Base-by-base conservation (phyloP, 345 rosid genomes). In the Anastatica hierochuntica region DNA sequence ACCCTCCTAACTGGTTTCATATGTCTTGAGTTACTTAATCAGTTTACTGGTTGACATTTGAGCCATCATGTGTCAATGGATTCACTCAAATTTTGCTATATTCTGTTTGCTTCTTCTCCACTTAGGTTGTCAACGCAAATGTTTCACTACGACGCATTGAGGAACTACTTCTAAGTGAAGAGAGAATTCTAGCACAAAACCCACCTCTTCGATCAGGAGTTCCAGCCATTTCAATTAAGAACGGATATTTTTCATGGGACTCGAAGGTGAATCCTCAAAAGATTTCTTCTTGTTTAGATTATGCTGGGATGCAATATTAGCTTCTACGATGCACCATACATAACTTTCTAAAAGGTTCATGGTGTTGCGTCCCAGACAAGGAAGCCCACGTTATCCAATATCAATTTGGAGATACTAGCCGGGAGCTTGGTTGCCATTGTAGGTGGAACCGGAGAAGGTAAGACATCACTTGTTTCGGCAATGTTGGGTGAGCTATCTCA, bases 371-470 rank as follows among this genome's bases (percentile, higher is more conserved):
- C 64, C 33, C 76, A 79, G 98, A 72, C 77, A 45, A 81, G 75
- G 31, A 78, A 68, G 30, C 88, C 79, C 19, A 78, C 86, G 41
- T 71, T 92, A 42, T 76, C 83, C 40, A 66, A 78, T 72, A 78
- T 92, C 69, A 83, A 83, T 76, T 61, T 92, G 72, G 84, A 85
- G 21, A 72, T 88, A 54, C 82, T 82, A 13, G 74, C 55, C 8
- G 98, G 98, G 13, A 76, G 84, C 75, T 77, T 92, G 50, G 83
- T 85, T 50, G 98, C 96, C 13, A 49, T 92, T 64, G 92, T 92
- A 60, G 98, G 98, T 51, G 83, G 90, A 56, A 92, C 96, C 8
- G 98, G 96, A 56, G 95, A 92, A 72, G 98, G 98, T 57, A 92
- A 92, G 70, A 85, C 98, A 9, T 88, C 98, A 10, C 88, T 92